Evolutionary conservation across 2,329 filamentous ascomycete species (phyloP).

Genomic region (Biscogniauxia mediterranea): DNA sequence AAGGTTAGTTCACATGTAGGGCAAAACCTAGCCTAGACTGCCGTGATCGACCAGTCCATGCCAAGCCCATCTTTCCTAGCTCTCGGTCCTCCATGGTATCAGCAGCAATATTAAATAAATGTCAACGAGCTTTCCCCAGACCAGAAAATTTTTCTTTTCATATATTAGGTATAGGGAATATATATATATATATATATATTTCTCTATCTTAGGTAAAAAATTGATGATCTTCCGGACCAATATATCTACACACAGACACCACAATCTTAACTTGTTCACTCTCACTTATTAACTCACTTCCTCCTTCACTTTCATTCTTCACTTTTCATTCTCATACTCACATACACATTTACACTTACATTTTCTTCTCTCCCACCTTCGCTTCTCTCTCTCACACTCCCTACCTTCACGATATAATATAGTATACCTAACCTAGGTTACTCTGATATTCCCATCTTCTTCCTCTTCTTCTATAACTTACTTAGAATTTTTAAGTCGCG

Average conservation of each 20-base stretch:
- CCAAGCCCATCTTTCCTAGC: slow-evolving; percentile 11
- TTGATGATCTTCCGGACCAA: not conserved
- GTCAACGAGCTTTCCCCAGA: not conserved
- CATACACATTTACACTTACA: not conserved
- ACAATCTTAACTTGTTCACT: not conserved
- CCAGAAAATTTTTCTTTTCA: too few relatives aligned
- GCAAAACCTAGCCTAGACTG: slow-evolving; percentile 18
- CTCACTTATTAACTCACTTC: too few relatives aligned
- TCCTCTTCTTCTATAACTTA: too few relatives aligned
- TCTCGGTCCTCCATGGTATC: not conserved
- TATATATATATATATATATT: not conserved
- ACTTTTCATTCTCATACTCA: not conserved
- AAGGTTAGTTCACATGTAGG: slow-evolving; percentile 6
- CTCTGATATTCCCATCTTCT: too few relatives aligned
- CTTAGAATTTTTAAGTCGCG: not conserved
- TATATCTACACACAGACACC: not conserved
- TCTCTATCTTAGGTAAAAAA: not conserved
- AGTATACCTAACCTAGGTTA: too few relatives aligned
- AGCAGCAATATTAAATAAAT: not conserved
- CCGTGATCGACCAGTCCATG: slow-evolving; percentile 22
- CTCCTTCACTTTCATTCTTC: too few relatives aligned
- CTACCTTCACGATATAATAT: not conserved
- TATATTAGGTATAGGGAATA: too few relatives aligned
- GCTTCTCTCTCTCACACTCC: not conserved
- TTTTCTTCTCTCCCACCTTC: not conserved